phyloP scores from a whole-genome alignment of 352 stramenopile species.

The Globisporangium rhizosaccharum region DNA sequence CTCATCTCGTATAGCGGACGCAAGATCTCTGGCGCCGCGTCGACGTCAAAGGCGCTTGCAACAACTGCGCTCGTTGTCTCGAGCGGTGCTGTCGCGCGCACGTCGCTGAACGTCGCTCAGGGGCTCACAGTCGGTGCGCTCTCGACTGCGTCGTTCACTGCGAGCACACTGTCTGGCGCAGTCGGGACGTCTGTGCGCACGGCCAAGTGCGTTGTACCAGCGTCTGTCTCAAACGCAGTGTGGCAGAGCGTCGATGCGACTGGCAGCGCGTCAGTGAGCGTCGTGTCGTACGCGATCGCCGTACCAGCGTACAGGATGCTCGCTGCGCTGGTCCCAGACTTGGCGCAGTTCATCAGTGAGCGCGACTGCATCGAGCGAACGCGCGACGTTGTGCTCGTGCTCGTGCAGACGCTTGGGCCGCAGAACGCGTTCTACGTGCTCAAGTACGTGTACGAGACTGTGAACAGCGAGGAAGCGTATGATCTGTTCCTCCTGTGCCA shows the following conservation, averaged over 20 bases:
- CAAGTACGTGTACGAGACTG: slow-evolving; percentile 62
- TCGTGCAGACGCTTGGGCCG: slow-evolving; percentile 53
- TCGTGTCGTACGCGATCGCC: slow-evolving; percentile 61
- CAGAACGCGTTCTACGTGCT: slow-evolving; percentile 74
- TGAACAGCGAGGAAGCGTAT: slow-evolving; percentile 71
- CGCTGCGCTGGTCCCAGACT: slow-evolving; percentile 34
- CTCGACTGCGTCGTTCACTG: slow-evolving; percentile 53
- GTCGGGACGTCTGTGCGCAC: slow-evolving; percentile 51
- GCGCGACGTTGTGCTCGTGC: slow-evolving; percentile 36
- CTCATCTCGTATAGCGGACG: slow-evolving; percentile 47
- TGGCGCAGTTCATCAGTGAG: slow-evolving; percentile 41
- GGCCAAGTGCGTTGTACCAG: slow-evolving; percentile 46
- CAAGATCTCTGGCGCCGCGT: slow-evolving; percentile 53
- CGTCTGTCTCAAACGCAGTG: slow-evolving; percentile 53
- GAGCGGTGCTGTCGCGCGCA: slow-evolving; percentile 36
- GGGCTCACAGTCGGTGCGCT: slow-evolving; percentile 44
- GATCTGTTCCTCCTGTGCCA: slow-evolving; percentile 63
- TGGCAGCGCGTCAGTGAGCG: slow-evolving; percentile 46
- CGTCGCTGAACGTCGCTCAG: slow-evolving; percentile 45
- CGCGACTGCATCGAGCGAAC: slow-evolving; percentile 49
- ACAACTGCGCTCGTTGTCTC: slow-evolving; percentile 57
- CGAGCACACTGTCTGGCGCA: slow-evolving; percentile 36
- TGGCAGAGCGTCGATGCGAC: slow-evolving; percentile 61
- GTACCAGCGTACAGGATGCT: slow-evolving; percentile 66
- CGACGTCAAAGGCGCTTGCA: slow-evolving; percentile 50